Evolutionary conservation across 192 early-diverging fungal species (phyloP).

Genomic region (Mortierella claussenii): DNA sequence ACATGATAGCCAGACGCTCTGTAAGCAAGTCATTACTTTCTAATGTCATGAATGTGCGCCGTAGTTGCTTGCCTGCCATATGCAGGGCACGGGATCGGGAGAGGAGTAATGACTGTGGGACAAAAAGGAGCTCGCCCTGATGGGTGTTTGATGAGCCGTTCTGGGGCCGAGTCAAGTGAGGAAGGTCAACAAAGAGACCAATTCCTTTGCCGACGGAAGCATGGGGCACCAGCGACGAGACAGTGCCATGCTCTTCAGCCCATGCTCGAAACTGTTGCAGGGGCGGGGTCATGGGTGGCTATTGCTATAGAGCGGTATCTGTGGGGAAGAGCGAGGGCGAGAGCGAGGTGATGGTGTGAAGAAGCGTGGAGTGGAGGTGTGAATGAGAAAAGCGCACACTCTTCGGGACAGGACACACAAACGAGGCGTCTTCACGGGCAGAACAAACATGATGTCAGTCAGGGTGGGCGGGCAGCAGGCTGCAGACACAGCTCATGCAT

Average conservation of each 20-base stretch:
- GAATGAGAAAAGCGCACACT: no score
- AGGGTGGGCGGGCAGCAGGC: no score
- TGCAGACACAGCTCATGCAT: no score
- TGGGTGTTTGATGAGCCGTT: neutral
- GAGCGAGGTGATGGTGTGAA: no score
- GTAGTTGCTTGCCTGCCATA: neutral
- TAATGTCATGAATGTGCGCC: slow-evolving; percentile 8
- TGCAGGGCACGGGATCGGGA: slow-evolving; percentile 11
- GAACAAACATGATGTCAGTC: no score
- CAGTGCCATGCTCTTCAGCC: slow-evolving; percentile 14
- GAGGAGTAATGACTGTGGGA: slow-evolving; percentile 15
- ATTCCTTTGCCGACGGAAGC: slow-evolving; percentile 31
- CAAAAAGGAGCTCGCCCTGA: slow-evolving; percentile 35
- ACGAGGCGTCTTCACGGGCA: no score
- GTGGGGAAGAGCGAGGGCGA: no score
- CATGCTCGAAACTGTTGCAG: slow-evolving; percentile 16
- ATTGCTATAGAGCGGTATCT: no score
- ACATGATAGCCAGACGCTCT: slow-evolving; percentile 50
- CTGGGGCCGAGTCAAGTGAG: no score
- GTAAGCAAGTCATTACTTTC: slow-evolving; percentile 10
- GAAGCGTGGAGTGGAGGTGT: no score
- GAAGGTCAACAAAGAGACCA: slow-evolving; percentile 24
- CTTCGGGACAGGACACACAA: no score
- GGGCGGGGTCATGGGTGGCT: neutral
- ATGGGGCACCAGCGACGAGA: slow-evolving; percentile 1